These are phyloP conservation scores for Xylaria sp. DNA, from an alignment of 2,329 filamentous ascomycete genomes.

Conservation along the genomic window DNA sequence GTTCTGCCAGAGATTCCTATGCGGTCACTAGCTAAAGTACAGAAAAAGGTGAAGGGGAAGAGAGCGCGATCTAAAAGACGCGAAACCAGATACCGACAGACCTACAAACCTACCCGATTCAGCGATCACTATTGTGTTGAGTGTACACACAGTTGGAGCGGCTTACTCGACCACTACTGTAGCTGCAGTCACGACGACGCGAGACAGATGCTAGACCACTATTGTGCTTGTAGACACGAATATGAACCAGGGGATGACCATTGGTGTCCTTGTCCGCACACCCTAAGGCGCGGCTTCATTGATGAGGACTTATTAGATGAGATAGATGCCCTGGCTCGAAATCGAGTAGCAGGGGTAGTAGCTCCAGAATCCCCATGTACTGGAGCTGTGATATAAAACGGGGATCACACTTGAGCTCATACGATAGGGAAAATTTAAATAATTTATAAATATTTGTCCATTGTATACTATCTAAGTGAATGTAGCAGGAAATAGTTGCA, in stretches of 20 bases:
- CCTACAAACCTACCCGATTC: neutral
- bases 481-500: no score
- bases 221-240: conserved; percentile 15
- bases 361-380: no score
- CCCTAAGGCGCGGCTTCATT: conserved; percentile 14
- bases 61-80: neutral
- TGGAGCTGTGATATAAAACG: neutral
- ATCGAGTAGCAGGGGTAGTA: neutral
- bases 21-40: neutral
- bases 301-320: conserved; percentile 13
- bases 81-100: conserved; percentile 1
- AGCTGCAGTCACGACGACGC: conserved; percentile 25
- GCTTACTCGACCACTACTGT: conserved; percentile 30
- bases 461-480: no score
- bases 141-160: conserved; percentile 22
- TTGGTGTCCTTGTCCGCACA: conserved; percentile 31
- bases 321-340: conserved; percentile 18
- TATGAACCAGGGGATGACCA: conserved; percentile 13
- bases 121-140: conserved; percentile 29
- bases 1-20: neutral
- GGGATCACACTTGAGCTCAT: neutral
- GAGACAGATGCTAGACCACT: conserved; percentile 5
- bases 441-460: neutral
- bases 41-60: neutral
- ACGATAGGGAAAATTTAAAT: neutral